Conservation (phyloP, 2,329 filamentous ascomycete species). For the Periconia sp. region DNA sequence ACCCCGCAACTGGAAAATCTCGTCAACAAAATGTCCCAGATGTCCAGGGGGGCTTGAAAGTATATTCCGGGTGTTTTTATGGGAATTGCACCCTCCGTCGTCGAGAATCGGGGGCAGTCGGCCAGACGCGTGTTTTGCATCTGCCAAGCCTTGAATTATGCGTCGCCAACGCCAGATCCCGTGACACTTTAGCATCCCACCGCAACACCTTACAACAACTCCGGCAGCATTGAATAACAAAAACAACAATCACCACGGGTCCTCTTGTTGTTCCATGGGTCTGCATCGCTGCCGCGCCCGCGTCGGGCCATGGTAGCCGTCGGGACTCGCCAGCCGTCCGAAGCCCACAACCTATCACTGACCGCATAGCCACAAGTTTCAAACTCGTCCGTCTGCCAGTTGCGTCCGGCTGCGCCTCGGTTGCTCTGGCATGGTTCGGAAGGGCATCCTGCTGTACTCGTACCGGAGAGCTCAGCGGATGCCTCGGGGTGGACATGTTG, state of each 20-base stretch:
- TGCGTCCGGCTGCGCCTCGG: constrained; percentile 11
- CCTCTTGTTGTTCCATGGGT: constrained; percentile 15
- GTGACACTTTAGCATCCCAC: not conserved
- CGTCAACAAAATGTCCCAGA: not conserved
- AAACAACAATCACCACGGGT: constrained; percentile 20
- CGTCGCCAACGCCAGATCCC: constrained; percentile 6
- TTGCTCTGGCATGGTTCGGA: constrained; percentile 12
- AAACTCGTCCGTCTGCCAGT: constrained; percentile 30
- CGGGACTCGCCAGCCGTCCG: constrained; percentile 22
- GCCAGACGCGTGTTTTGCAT: not conserved
- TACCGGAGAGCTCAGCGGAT: constrained; percentile 14
- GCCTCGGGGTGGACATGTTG: constrained; percentile 11
- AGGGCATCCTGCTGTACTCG: constrained; percentile 9
- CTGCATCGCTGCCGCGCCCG: constrained; percentile 18
- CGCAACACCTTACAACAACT: not conserved
- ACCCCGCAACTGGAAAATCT: not conserved
- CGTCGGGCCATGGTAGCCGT: constrained; percentile 9
- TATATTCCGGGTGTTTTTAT: not conserved
- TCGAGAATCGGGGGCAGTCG: not conserved
- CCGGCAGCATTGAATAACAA: constrained; percentile 14
- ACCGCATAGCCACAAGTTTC: constrained; percentile 30
- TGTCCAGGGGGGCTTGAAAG: not conserved
- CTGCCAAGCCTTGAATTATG: constrained; percentile 5
- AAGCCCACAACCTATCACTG: constrained; percentile 35
- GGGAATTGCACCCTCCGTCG: not conserved